Evolutionary conservation across 305 asterid species (phyloP).

Genomic region (Caryopteris hybrid): DNA sequence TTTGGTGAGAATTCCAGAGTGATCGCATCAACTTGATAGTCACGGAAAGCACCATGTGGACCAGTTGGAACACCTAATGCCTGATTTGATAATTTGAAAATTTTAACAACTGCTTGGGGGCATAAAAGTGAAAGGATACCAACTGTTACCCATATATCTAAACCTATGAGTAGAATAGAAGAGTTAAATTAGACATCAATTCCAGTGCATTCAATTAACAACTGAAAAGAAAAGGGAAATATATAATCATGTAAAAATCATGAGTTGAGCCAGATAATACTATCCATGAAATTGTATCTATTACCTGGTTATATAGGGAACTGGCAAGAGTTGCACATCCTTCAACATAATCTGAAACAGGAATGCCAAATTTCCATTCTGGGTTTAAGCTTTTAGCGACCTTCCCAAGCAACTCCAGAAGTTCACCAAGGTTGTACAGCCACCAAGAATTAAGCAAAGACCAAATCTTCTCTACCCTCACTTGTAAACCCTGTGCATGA

Average conservation of each 20-base stretch:
- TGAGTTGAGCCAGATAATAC: background rate
- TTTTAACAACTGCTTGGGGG: background rate
- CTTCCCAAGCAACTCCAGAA: slow-evolving; percentile 55
- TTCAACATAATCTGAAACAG: slow-evolving; percentile 79
- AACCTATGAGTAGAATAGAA: slow-evolving; percentile 1
- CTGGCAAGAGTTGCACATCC: slow-evolving; percentile 87
- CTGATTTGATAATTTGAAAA: slow-evolving; percentile 31
- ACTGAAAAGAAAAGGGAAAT: background rate
- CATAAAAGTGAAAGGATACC: background rate
- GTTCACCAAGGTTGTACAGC: slow-evolving; percentile 57
- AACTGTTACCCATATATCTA: background rate
- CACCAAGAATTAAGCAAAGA: slow-evolving; percentile 72
- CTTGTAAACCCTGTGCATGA: slow-evolving; percentile 78
- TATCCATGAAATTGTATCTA: slow-evolving; percentile 6
- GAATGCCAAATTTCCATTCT: slow-evolving; percentile 70
- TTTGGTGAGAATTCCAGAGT: slow-evolving; percentile 79
- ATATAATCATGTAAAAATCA: background rate
- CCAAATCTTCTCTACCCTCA: slow-evolving; percentile 69
- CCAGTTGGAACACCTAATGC: slow-evolving; percentile 98
- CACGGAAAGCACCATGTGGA: slow-evolving; percentile 96
- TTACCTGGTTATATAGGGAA: slow-evolving; percentile 87
- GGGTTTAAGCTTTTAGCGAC: slow-evolving; percentile 72
- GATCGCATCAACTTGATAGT: slow-evolving; percentile 91
- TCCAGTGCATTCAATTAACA: background rate
- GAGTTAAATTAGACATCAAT: background rate